Evolutionary conservation across 805 yeast species (phyloP).

Genomic region (Saccharomycopsis oosterbeekiorum): DNA sequence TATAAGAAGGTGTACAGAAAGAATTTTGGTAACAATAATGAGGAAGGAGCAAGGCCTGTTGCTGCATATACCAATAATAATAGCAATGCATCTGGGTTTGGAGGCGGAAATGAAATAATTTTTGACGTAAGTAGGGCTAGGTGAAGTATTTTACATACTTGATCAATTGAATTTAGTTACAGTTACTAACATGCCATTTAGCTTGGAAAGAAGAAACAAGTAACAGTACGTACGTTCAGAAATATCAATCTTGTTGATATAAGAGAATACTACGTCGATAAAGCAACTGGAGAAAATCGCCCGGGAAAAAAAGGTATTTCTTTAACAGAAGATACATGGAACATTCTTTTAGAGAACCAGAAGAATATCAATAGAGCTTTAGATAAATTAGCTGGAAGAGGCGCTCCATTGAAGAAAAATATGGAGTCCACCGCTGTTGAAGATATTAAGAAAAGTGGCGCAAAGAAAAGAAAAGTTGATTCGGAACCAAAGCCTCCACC

Average conservation of each 20-base stretch:
- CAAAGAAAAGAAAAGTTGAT: neutral
- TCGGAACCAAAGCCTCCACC: neutral
- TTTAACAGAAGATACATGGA: constrained; percentile 48
- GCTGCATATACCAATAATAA: neutral
- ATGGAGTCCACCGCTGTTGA: constrained; percentile 6
- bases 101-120: neutral
- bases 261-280: constrained; percentile 66
- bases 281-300: constrained; percentile 45
- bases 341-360: constrained; percentile 30
- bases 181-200: constrained; percentile 16
- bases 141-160: neutral
- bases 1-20: neutral
- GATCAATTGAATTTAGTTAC: neutral
- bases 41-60: neutral
- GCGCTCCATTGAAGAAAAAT: neutral
- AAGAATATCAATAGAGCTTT: constrained; percentile 10
- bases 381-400: constrained; percentile 17
- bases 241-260: constrained; percentile 65
- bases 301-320: constrained; percentile 81
- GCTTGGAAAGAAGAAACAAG: constrained; percentile 54
- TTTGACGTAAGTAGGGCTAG: neutral
- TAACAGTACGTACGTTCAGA: constrained; percentile 65
- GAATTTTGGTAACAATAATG: neutral
- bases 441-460: neutral
- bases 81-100: neutral